Evolutionary conservation across 2,329 filamentous ascomycete genomes (phyloP).

Genomic region (Aspergillus cejpii): DNA sequence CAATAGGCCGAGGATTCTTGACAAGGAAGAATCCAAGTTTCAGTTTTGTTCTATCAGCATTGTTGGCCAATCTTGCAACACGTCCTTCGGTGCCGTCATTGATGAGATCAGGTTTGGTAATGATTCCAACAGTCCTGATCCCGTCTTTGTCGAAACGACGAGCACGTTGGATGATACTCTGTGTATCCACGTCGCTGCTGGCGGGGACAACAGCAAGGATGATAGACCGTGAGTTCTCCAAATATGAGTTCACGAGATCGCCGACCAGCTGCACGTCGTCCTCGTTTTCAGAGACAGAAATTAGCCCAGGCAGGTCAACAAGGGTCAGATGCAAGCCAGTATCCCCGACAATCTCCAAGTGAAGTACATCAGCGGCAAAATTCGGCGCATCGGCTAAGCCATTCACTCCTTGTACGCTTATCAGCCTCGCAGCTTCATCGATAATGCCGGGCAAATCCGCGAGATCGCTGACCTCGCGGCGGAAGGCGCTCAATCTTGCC

Average conservation of each 20-base stretch:
- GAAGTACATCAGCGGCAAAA: slow-evolving; percentile 49
- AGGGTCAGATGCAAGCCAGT: slow-evolving; percentile 53
- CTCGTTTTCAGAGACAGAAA: slow-evolving; percentile 48
- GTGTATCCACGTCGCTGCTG: slow-evolving; percentile 39
- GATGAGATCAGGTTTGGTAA: slow-evolving; percentile 43
- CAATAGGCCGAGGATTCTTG: slow-evolving; percentile 21
- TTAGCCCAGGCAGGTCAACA: slow-evolving; percentile 56
- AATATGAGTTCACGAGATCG: slow-evolving; percentile 40
- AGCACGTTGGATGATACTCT: slow-evolving; percentile 37
- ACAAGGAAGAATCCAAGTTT: slow-evolving; percentile 27
- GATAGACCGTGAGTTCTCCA: slow-evolving; percentile 40
- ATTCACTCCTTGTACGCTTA: slow-evolving; percentile 7
- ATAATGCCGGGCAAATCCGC: slow-evolving; percentile 13
- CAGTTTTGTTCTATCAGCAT: slow-evolving; percentile 22
- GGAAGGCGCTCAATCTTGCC: slow-evolving; percentile 5
- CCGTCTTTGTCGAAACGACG: slow-evolving; percentile 28
- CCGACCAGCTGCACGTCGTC: slow-evolving; percentile 52
- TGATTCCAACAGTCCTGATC: slow-evolving; percentile 39
- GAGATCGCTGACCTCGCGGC: slow-evolving; percentile 5
- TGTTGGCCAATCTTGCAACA: slow-evolving; percentile 23
- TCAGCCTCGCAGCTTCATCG: slow-evolving; percentile 4
- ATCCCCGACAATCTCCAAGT: slow-evolving; percentile 52
- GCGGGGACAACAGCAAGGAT: slow-evolving; percentile 44
- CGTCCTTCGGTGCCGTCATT: slow-evolving; percentile 17
- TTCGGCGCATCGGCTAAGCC: slow-evolving; percentile 11